Evolutionary conservation across 2,329 filamentous ascomycete genomes (phyloP).

Genomic region (Zasmidium citrigriseum): DNA sequence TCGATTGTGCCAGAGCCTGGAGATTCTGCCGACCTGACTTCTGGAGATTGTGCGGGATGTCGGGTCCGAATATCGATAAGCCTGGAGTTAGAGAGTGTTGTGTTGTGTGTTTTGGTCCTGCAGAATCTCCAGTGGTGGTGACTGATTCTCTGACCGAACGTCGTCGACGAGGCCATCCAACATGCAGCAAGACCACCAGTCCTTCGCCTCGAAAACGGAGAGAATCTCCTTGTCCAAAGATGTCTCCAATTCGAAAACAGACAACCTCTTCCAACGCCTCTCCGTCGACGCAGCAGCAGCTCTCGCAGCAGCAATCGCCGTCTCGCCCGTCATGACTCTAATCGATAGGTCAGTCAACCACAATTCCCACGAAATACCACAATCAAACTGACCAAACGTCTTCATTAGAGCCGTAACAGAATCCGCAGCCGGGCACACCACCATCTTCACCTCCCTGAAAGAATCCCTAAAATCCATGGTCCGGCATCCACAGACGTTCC

Average conservation of each 20-base stretch:
- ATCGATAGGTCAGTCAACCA: constrained; percentile 23
- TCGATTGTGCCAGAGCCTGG: too few species aligned
- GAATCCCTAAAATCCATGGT: constrained; percentile 10
- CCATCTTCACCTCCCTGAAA: constrained; percentile 13
- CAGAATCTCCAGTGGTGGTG: neutral
- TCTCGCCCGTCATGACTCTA: constrained; percentile 24
- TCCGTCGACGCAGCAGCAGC: constrained; percentile 21
- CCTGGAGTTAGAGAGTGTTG: too few species aligned
- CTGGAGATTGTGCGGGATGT: too few species aligned
- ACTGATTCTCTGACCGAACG: neutral
- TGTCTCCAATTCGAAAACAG: neutral
- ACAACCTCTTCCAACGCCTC: neutral
- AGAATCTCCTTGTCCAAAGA: neutral
- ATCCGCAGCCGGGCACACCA: constrained; percentile 16
- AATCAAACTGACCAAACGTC: neutral
- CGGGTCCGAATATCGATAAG: too few species aligned
- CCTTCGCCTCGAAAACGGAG: neutral
- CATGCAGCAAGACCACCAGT: neutral
- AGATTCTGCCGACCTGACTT: too few species aligned
- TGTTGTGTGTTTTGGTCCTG: neutral
- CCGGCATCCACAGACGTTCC: constrained; percentile 17
- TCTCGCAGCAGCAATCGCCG: constrained; percentile 21
- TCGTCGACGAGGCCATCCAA: neutral
- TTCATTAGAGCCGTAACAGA: constrained; percentile 25
- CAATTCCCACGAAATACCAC: neutral